phyloP scores from a whole-genome alignment of 495 filamentous ascomycete species.

The Aspergillus hancockii region DNA sequence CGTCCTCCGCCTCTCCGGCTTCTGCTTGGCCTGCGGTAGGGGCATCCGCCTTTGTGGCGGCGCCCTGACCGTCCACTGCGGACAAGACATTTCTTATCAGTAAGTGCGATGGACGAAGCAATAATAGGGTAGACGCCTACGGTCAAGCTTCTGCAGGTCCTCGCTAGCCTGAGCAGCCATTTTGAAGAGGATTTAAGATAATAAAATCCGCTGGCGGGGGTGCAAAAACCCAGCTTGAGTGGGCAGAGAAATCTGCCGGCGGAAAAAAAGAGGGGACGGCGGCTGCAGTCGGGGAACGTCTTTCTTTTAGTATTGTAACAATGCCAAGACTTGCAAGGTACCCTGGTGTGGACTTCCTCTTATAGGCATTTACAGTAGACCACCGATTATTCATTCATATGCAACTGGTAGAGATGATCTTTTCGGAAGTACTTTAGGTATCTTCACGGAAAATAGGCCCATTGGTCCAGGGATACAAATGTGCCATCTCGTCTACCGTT shows the following conservation, averaged over 20 bases:
- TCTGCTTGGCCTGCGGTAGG: conserved; percentile 39
- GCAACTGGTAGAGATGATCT: too few relatives aligned
- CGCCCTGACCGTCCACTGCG: conserved; percentile 52
- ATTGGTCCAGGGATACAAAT: too few relatives aligned
- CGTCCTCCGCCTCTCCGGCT: conserved; percentile 58
- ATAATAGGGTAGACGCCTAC: conserved; percentile 31
- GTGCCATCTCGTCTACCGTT: neutral
- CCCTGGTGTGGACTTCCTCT: too few relatives aligned
- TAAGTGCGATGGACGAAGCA: conserved; percentile 3
- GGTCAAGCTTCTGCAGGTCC: conserved; percentile 53
- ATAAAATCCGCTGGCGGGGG: conserved; percentile 11
- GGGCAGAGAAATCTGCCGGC: conserved; percentile 1
- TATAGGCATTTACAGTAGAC: too few relatives aligned
- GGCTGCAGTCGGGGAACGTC: neutral
- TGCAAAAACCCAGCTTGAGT: neutral
- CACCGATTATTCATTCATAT: too few relatives aligned
- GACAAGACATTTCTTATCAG: conserved; percentile 27
- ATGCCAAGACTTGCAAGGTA: conserved; percentile 4
- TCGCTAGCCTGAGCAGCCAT: conserved; percentile 58
- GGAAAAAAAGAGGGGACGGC: neutral
- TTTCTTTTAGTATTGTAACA: neutral
- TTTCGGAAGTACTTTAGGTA: too few relatives aligned
- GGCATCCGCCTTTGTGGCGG: conserved; percentile 43
- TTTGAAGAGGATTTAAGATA: conserved; percentile 21
- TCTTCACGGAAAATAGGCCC: too few relatives aligned